Percentiles rank a stretch among this genome's conserved stretches.
These are phyloP conservation scores for Aspergillus pseudoterreus DNA, from an alignment of 2,329 filamentous ascomycete species.

Conservation along the genomic window DNA sequence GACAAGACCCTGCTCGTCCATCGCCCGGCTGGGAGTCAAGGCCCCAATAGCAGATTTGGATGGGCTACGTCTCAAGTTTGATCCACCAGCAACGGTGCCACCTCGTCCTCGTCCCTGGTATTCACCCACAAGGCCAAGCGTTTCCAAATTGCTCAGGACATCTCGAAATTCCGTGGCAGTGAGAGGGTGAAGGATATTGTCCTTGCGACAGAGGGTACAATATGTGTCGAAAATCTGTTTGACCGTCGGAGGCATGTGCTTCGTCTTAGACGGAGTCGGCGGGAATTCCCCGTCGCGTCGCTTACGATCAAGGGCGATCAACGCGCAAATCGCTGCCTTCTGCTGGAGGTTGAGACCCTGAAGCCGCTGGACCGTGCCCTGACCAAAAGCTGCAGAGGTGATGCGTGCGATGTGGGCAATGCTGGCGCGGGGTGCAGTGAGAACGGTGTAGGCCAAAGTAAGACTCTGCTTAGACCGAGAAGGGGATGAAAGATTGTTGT, in stretches of 20 bases:
- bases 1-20: slow-evolving; percentile 74
- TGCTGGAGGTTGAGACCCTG: slow-evolving; percentile 90
- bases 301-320: slow-evolving; percentile 80
- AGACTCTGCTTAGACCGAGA: slow-evolving; percentile 42
- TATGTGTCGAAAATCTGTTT: slow-evolving; percentile 84
- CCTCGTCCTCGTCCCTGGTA: slow-evolving; percentile 67
- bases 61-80: slow-evolving; percentile 59
- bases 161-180: slow-evolving; percentile 92
- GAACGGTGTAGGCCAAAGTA: slow-evolving; percentile 58
- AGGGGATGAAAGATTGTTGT: slow-evolving; percentile 65
- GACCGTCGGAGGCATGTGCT: slow-evolving; percentile 66
- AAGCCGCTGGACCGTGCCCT: slow-evolving; percentile 79
- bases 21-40: slow-evolving; percentile 47
- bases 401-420: slow-evolving; percentile 91
- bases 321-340: slow-evolving; percentile 86
- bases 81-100: slow-evolving; percentile 51
- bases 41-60: slow-evolving; percentile 62
- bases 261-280: slow-evolving; percentile 59
- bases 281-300: slow-evolving; percentile 45
- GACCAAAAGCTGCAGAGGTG: slow-evolving; percentile 83
- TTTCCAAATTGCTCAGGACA: slow-evolving; percentile 84
- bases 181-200: slow-evolving; percentile 84
- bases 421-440: slow-evolving; percentile 81
- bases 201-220: slow-evolving; percentile 73
- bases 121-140: slow-evolving; percentile 72